A percentile compares a stretch with the other conserved stretches of the same genome.
Evolutionary conservation across 495 filamentous ascomycete species (phyloP).

Genomic region (Penicillium lagena): DNA sequence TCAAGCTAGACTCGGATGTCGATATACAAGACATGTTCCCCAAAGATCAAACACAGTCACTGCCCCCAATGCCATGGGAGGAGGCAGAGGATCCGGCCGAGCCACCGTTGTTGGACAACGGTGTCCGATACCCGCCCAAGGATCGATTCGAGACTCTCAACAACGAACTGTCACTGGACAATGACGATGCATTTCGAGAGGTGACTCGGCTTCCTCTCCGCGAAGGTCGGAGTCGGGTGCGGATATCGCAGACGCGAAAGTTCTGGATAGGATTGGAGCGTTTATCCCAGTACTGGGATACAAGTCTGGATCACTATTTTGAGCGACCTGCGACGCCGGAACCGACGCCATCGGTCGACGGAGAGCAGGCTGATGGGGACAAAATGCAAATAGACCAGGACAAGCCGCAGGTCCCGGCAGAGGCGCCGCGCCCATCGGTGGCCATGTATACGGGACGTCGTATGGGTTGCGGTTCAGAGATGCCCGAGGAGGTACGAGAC

Average conservation of each 20-base stretch:
- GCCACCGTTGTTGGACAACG: slow-evolving; percentile 42
- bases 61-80: slow-evolving; percentile 46
- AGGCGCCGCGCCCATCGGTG: slow-evolving; percentile 10
- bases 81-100: slow-evolving; percentile 14
- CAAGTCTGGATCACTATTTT: slow-evolving; percentile 49
- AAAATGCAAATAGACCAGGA: slow-evolving; percentile 19
- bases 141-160: slow-evolving; percentile 42
- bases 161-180: slow-evolving; percentile 47
- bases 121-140: slow-evolving; percentile 37
- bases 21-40: slow-evolving; percentile 40
- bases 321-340: slow-evolving; percentile 27
- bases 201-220: slow-evolving; percentile 36
- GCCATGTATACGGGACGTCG: slow-evolving; percentile 48
- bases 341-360: slow-evolving; percentile 11
- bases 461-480: slow-evolving; percentile 56
- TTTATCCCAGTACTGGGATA: slow-evolving; percentile 61
- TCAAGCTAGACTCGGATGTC: slow-evolving; percentile 37
- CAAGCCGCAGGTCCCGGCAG: background rate
- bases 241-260: slow-evolving; percentile 49
- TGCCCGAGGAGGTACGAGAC: slow-evolving; percentile 70
- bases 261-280: slow-evolving; percentile 55
- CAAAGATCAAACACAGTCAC: slow-evolving; percentile 23
- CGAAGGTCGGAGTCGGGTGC: slow-evolving; percentile 34
- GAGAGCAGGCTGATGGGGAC: slow-evolving; percentile 5
- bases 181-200: slow-evolving; percentile 50